Evolutionary conservation across 805 yeast genomes (phyloP).

Genomic region (Candida montana): DNA sequence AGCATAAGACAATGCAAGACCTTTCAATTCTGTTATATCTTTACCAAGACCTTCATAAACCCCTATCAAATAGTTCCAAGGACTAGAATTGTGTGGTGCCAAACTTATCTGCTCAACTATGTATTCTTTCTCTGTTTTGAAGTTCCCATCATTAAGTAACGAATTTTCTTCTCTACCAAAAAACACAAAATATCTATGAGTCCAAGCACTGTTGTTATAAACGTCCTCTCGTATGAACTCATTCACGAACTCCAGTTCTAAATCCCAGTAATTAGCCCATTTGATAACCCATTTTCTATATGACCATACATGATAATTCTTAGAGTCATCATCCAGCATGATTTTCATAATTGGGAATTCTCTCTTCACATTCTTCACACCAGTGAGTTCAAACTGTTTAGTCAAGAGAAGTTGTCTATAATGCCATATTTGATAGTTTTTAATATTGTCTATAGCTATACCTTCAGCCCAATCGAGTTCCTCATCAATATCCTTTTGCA

Average conservation of each 20-base stretch:
- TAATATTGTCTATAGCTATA: conserved; percentile 69
- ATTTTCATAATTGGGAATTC: conserved; percentile 63
- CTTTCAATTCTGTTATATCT: conserved; percentile 35
- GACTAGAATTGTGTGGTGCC: conserved; percentile 77
- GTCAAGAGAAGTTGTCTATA: conserved; percentile 68
- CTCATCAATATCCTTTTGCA: conserved; percentile 33
- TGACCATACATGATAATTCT: conserved; percentile 97
- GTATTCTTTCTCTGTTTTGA: conserved; percentile 48
- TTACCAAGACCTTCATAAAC: conserved; percentile 32
- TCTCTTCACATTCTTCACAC: conserved; percentile 36
- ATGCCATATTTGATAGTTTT: conserved; percentile 97
- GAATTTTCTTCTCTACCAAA: conserved; percentile 19
- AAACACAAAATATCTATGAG: conserved; percentile 65
- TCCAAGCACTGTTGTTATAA: conserved; percentile 92
- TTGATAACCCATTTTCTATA: conserved; percentile 79
- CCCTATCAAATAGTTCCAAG: conserved; percentile 81
- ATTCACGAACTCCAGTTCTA: conserved; percentile 50
- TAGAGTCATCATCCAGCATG: conserved; percentile 74
- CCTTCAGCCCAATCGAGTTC: conserved; percentile 80
- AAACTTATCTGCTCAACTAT: conserved; percentile 41
- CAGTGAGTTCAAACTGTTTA: conserved; percentile 14
- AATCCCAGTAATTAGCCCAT: conserved; percentile 42
- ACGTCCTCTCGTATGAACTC: conserved; percentile 54
- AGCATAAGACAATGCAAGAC: conserved; percentile 42
- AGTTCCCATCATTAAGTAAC: conserved; percentile 15